phyloP scores from a whole-genome alignment of 2,329 filamentous ascomycete genomes.

The Neofusicoccum laricinum region DNA sequence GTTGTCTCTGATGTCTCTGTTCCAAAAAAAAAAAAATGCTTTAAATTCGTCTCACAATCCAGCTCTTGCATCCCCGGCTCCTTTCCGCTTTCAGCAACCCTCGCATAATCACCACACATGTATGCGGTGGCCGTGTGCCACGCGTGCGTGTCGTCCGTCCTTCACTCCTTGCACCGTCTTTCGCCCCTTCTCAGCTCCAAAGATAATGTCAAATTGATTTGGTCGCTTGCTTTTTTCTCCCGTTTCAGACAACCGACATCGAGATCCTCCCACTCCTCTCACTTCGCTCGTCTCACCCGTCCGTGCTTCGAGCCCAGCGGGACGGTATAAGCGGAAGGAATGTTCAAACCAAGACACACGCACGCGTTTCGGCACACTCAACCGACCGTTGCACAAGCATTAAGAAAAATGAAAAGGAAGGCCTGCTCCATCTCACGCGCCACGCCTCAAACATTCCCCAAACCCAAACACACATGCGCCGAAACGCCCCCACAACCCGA shows the following conservation, averaged over 20 bases:
- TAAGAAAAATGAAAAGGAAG: too few species aligned
- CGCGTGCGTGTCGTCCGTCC: background rate
- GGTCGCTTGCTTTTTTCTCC: background rate
- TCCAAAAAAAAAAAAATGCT: background rate
- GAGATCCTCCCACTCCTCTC: background rate
- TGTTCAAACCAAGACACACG: too few species aligned
- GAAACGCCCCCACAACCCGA: too few species aligned
- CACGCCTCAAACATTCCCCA: too few species aligned
- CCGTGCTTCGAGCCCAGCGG: too few species aligned
- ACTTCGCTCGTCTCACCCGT: background rate
- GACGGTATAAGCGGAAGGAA: too few species aligned
- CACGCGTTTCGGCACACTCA: too few species aligned
- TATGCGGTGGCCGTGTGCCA: background rate
- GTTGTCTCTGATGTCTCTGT: background rate
- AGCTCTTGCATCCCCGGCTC: background rate
- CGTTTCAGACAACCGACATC: background rate
- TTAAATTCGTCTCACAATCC: background rate
- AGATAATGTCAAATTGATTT: background rate
- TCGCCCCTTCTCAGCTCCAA: background rate
- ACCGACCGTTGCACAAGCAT: too few species aligned
- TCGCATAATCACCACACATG: background rate
- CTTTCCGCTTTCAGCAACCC: background rate
- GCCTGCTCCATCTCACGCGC: too few species aligned
- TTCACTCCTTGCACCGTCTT: background rate
- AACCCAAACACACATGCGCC: too few species aligned